Conservation (phyloP, 2,329 filamentous ascomycete genomes). For the Lecanicillium sp. region DNA sequence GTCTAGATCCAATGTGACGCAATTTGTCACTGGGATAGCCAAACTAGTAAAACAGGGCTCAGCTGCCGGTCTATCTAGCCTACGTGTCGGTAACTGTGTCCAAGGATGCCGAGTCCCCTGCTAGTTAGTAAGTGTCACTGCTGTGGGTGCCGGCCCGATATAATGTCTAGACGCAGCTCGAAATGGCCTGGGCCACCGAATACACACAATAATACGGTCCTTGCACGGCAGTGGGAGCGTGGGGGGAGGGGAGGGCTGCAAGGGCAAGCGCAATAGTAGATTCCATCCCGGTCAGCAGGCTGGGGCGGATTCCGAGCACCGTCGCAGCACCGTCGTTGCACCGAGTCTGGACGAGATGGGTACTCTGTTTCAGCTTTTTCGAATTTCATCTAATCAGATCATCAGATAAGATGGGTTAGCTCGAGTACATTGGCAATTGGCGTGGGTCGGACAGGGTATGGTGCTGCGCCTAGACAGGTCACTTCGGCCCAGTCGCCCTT, state of each 20-base stretch:
- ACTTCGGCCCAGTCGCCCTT: too few species aligned
- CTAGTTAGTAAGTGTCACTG: background rate
- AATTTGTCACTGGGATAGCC: background rate
- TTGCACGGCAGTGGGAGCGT: too few species aligned
- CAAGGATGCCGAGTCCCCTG: background rate
- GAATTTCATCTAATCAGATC: slow-evolving; percentile 36
- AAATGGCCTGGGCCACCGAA: too few species aligned
- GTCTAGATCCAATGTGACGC: background rate
- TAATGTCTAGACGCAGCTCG: too few species aligned
- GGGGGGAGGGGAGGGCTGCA: too few species aligned
- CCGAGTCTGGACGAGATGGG: slow-evolving; percentile 7
- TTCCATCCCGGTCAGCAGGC: too few species aligned
- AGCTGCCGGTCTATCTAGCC: background rate
- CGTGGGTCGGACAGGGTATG: too few species aligned
- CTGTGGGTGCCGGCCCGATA: background rate
- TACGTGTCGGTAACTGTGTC: too few species aligned
- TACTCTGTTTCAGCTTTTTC: background rate
- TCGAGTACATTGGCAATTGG: too few species aligned
- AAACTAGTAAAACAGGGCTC: background rate
- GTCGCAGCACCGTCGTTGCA: too few species aligned
- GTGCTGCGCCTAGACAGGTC: too few species aligned
- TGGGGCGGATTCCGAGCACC: slow-evolving; percentile 14
- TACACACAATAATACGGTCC: too few species aligned
- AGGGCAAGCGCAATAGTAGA: background rate
- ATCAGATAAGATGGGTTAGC: slow-evolving; percentile 37